phyloP scores from a whole-genome alignment of 768 basidiomycete species.

The Lactarius trivialis region DNA sequence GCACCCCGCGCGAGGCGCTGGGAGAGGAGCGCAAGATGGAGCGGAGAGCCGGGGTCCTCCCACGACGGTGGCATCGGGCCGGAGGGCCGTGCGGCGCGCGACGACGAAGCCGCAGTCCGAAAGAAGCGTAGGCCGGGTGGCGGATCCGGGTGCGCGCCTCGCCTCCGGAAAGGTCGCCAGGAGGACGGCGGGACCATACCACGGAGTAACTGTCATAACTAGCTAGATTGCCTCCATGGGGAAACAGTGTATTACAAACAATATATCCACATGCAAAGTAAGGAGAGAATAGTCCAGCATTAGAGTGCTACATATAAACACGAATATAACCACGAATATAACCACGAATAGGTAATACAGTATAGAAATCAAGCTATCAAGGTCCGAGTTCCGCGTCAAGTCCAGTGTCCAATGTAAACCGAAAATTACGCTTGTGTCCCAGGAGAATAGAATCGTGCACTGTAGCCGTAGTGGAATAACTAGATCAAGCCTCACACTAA shows the following conservation, averaged over 20 bases:
- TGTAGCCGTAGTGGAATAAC: not conserved
- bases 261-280: not conserved
- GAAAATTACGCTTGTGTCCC: not conserved
- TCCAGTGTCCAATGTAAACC: not conserved
- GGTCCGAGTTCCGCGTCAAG: not conserved
- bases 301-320: not conserved
- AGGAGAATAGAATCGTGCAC: not conserved
- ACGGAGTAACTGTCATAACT: too few species aligned
- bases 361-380: not conserved
- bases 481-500: not conserved
- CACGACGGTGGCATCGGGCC: slow-evolving; percentile 6
- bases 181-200: too few species aligned
- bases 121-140: too few species aligned
- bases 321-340: too few species aligned
- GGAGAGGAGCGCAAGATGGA: not conserved
- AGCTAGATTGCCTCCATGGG: too few species aligned
- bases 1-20: not conserved
- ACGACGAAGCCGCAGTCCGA: too few species aligned
- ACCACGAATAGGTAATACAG: not conserved
- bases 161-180: not conserved
- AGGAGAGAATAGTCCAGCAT: not conserved
- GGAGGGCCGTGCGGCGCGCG: not conserved
- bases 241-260: not conserved
- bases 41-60: not conserved
- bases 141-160: not conserved